These are phyloP conservation scores for Russula emetica DNA, from an alignment of 768 basidiomycete genomes.

Conservation along the genomic window DNA sequence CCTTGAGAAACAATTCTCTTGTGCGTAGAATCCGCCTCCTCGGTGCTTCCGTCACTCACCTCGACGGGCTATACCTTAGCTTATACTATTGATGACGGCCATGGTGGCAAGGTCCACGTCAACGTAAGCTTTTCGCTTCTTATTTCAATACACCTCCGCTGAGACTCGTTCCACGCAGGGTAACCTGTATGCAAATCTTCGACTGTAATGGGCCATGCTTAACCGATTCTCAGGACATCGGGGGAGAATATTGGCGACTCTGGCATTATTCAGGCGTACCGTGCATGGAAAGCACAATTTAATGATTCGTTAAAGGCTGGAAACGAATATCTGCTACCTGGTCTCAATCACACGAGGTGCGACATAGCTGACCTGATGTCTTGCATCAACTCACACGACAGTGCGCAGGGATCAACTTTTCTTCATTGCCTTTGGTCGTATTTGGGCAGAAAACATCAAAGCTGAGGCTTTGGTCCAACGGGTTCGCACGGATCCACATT, in stretches of 20 bases:
- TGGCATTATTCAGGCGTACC: constrained; percentile 79
- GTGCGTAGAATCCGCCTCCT: constrained; percentile 37
- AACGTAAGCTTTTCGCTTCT: constrained; percentile 54
- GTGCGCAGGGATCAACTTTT: constrained; percentile 78
- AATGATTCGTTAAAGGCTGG: constrained; percentile 52
- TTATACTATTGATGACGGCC: constrained; percentile 81
- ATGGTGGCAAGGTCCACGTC: constrained; percentile 77
- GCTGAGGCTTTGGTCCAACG: constrained; percentile 74
- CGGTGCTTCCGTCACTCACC: not conserved
- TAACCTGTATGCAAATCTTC: constrained; percentile 53
- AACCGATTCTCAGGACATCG: constrained; percentile 54
- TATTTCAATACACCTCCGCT: constrained; percentile 15
- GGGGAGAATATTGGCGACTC: constrained; percentile 91
- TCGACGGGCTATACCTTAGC: constrained; percentile 36
- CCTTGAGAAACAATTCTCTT: constrained; percentile 88
- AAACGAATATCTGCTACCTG: constrained; percentile 74
- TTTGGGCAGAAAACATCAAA: constrained; percentile 83
- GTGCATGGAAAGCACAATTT: constrained; percentile 86
- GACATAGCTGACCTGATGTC: constrained; percentile 20
- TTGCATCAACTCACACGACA: not conserved
- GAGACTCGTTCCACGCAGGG: constrained; percentile 43
- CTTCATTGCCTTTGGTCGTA: constrained; percentile 84
- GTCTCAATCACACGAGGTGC: constrained; percentile 69
- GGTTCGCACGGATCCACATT: constrained; percentile 85
- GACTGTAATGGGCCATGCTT: not conserved